A percentile compares a stretch with the other conserved stretches of the same genome.
phyloP scores from a whole-genome alignment of 768 basidiomycete genomes.

The Lanmaoa pseudosensibilis region DNA sequence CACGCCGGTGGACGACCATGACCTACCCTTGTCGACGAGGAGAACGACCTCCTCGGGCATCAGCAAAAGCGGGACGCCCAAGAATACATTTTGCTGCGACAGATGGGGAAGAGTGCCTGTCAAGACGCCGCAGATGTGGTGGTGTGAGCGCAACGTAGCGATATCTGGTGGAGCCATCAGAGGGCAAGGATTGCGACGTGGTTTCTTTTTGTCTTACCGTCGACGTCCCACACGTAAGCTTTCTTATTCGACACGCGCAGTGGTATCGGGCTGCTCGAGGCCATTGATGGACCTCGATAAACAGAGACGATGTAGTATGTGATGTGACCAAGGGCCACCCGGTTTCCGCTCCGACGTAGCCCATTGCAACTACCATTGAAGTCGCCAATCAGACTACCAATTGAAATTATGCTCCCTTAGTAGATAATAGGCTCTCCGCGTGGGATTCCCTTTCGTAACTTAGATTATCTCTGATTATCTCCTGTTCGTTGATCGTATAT shows the following conservation, averaged over 20 bases:
- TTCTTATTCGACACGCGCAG: conserved; percentile 76
- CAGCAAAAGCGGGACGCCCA: conserved; percentile 86
- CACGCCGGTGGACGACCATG: too few species aligned
- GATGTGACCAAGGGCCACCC: background rate
- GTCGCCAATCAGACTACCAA: background rate
- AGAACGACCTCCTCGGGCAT: conserved; percentile 92
- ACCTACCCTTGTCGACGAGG: conserved; percentile 74
- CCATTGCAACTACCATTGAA: too few species aligned
- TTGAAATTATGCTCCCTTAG: background rate
- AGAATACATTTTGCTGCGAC: conserved; percentile 93
- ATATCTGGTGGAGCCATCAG: conserved; percentile 80
- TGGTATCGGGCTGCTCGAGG: conserved; percentile 39
- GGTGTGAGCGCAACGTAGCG: conserved; percentile 71
- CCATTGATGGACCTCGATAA: conserved; percentile 4
- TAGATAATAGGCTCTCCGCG: background rate
- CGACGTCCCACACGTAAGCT: conserved; percentile 87
- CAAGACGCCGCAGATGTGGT: conserved; percentile 82
- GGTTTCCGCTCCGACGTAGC: conserved; percentile 18
- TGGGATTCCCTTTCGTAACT: background rate
- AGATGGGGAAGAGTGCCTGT: conserved; percentile 92
- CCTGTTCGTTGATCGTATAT: background rate
- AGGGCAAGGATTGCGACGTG: background rate
- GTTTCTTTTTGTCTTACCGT: conserved; percentile 49
- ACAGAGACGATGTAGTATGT: too few species aligned
- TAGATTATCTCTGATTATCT: conserved; percentile 14